Evolutionary conservation across 192 early-diverging fungal genomes (phyloP).

Genomic region (Coemansia sp.): DNA sequence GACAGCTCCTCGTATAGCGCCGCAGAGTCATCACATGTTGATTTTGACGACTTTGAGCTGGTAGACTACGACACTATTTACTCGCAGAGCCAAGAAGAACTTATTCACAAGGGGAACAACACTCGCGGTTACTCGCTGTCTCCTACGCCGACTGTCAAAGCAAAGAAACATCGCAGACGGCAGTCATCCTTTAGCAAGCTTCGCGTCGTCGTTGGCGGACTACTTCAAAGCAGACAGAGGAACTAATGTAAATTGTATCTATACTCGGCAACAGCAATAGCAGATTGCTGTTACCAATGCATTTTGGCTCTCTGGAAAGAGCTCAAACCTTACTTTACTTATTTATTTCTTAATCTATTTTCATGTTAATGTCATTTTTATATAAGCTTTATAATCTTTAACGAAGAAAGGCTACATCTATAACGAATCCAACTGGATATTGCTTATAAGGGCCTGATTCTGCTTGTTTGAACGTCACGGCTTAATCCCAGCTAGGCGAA

Average conservation of each 20-base stretch:
- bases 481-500: no score
- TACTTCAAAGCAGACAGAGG: conserved; percentile 12
- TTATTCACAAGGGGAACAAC: background rate
- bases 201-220: conserved; percentile 15
- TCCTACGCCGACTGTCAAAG: background rate
- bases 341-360: background rate
- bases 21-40: conserved; percentile 8
- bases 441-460: no score
- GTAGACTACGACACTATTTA: conserved; percentile 21
- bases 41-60: conserved; percentile 16
- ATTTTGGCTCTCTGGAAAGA: background rate
- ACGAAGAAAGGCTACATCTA: background rate
- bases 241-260: background rate
- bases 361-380: background rate
- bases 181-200: conserved; percentile 22
- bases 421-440: no score
- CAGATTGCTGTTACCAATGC: background rate
- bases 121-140: conserved; percentile 16
- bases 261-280: background rate
- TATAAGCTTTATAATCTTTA: background rate
- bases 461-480: no score
- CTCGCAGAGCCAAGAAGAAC: conserved; percentile 28
- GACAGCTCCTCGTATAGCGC: conserved; percentile 11
- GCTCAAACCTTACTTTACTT: background rate
- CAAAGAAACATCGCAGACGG: conserved; percentile 14